A percentile compares a stretch with the other conserved stretches of the same genome.
Evolutionary conservation across 2,329 filamentous ascomycete species (phyloP).

Genomic region (Incumbomyces lentus): DNA sequence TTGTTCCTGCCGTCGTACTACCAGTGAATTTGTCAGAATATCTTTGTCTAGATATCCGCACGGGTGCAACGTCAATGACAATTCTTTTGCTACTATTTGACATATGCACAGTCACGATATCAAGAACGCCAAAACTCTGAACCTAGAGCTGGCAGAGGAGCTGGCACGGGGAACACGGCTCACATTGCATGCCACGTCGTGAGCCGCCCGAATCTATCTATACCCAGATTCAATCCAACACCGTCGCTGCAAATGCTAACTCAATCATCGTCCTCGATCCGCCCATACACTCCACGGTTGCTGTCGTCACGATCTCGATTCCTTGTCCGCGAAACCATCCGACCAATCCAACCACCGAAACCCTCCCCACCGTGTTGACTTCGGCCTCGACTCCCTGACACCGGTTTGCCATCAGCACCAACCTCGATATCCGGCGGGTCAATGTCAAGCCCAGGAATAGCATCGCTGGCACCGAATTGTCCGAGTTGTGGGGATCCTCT

Average conservation of each 20-base stretch:
- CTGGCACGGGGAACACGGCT: too few relatives aligned
- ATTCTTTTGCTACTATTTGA: too few relatives aligned
- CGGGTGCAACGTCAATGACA: too few relatives aligned
- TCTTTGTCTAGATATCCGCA: too few relatives aligned
- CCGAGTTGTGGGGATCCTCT: constrained; percentile 18
- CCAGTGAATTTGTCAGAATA: too few relatives aligned
- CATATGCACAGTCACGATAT: not conserved
- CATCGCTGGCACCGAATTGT: constrained; percentile 49
- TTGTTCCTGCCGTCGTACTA: too few relatives aligned
- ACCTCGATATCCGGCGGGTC: constrained; percentile 59
- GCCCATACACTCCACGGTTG: constrained; percentile 17
- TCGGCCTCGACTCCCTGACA: constrained; percentile 27
- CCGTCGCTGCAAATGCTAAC: not conserved
- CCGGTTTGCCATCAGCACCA: constrained; percentile 40
- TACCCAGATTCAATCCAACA: not conserved
- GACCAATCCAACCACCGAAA: constrained; percentile 59
- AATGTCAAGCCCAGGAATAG: constrained; percentile 72
- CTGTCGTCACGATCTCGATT: constrained; percentile 14
- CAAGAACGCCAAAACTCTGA: not conserved
- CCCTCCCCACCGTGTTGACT: constrained; percentile 39
- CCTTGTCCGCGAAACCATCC: constrained; percentile 40
- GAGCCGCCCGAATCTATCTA: not conserved
- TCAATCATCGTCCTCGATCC: constrained; percentile 20
- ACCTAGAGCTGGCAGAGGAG: too few relatives aligned
- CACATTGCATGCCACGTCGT: too few relatives aligned